These are phyloP conservation scores for Penicillium sp. DNA, from an alignment of 2,329 filamentous ascomycete genomes.

Conservation along the genomic window DNA sequence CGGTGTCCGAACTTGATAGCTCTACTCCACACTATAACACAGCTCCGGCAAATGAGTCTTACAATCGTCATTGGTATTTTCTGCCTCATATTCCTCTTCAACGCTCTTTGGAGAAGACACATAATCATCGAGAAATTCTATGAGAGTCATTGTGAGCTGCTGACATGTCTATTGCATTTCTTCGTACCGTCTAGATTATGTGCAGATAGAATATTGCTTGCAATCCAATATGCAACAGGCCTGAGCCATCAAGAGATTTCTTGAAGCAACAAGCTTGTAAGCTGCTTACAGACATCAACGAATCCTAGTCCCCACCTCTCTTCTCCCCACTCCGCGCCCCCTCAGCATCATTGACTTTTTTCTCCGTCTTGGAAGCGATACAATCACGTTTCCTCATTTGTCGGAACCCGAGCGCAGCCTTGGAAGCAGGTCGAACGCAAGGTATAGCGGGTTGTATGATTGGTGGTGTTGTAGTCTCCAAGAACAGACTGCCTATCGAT, in stretches of 20 bases:
- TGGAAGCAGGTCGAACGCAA: slow-evolving; percentile 8
- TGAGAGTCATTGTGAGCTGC: no score
- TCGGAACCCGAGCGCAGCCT: slow-evolving; percentile 9
- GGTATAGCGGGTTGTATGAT: slow-evolving; percentile 1
- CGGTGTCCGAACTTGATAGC: slow-evolving; percentile 2
- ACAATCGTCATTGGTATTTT: not conserved
- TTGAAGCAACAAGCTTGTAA: slow-evolving; percentile 12
- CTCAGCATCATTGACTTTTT: slow-evolving; percentile 24
- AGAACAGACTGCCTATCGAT: slow-evolving; percentile 3
- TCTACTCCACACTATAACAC: slow-evolving; percentile 6
- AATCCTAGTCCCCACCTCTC: slow-evolving; percentile 9
- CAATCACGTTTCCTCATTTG: slow-evolving; percentile 8
- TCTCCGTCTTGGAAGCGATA: slow-evolving; percentile 1
- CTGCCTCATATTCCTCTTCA: no score
- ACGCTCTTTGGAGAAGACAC: no score
- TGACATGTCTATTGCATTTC: not conserved
- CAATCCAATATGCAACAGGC: not conserved
- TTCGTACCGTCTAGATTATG: no score
- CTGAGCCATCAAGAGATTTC: not conserved
- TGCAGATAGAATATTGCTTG: no score
- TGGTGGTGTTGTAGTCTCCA: slow-evolving; percentile 1
- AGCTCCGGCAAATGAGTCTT: not conserved
- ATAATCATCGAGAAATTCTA: not conserved
- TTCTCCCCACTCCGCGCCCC: not conserved
- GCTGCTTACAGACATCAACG: slow-evolving; percentile 11